Evolutionary conservation across 2,329 filamentous ascomycete species (phyloP).

Genomic region (Orbilia oligospora): DNA sequence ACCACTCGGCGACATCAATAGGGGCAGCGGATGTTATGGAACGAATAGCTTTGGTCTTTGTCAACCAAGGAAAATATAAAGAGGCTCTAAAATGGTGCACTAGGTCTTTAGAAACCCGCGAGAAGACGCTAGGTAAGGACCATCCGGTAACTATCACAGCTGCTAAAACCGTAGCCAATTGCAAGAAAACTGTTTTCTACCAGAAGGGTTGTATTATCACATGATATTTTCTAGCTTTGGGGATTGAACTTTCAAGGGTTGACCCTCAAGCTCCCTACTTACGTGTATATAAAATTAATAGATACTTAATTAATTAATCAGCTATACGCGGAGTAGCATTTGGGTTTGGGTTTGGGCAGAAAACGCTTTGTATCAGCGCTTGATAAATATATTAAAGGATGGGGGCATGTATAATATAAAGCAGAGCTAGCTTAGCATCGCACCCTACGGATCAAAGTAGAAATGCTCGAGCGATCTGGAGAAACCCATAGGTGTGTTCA

Average conservation of each 20-base stretch:
- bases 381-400: no score
- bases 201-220: not conserved
- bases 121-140: slow-evolving; percentile 2
- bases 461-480: no score
- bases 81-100: slow-evolving; percentile 39
- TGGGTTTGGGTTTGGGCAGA: no score
- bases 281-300: no score
- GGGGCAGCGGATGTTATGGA: slow-evolving; percentile 13
- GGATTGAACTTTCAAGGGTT: not conserved
- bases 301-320: no score
- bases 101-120: slow-evolving; percentile 21
- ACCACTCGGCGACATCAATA: not conserved
- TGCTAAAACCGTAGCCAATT: not conserved
- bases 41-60: slow-evolving; percentile 45
- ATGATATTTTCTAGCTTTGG: not conserved
- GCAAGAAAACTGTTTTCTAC: not conserved
- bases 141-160: not conserved
- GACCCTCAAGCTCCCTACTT: no score
- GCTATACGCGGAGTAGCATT: no score
- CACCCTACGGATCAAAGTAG: no score
- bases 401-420: no score
- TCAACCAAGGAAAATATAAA: slow-evolving; percentile 40
- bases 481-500: no score
- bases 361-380: no score
- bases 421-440: no score